phyloP scores from a whole-genome alignment of 805 yeast species.

The Kregervanrija delftensis region DNA sequence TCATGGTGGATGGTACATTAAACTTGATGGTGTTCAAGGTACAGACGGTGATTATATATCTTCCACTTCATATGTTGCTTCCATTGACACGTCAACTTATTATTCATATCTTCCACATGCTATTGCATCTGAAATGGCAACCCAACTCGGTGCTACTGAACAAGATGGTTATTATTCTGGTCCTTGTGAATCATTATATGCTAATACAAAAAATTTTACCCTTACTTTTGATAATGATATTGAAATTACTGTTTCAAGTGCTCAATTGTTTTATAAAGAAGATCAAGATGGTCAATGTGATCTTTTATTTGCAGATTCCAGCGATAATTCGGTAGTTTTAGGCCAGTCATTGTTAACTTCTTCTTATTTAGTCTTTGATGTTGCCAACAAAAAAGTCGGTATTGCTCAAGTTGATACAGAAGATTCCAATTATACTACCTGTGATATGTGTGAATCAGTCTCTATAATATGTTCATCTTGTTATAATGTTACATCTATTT shows the following conservation, averaged over 20 bases:
- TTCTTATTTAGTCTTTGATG: constrained; percentile 59
- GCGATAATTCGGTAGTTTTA: constrained; percentile 30
- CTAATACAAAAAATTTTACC: constrained; percentile 3
- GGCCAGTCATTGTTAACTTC: constrained; percentile 64
- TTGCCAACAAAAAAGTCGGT: constrained; percentile 50
- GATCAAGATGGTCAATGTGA: constrained; percentile 16
- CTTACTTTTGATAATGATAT: constrained; percentile 15
- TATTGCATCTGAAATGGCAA: constrained; percentile 13
- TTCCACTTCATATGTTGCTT: constrained; percentile 23
- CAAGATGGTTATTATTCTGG: constrained; percentile 11
- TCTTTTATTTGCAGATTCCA: constrained; percentile 11
- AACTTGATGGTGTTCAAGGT: constrained; percentile 11
- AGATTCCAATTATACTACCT: constrained; percentile 11
- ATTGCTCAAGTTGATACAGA: constrained; percentile 40
- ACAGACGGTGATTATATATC: constrained; percentile 8
- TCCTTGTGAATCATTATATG: too few species aligned
- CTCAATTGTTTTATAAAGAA: constrained; percentile 14
- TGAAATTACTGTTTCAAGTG: constrained; percentile 15
- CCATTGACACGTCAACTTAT: constrained; percentile 53
- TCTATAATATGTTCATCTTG: constrained; percentile 15
- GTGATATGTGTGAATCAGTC: constrained; percentile 10
- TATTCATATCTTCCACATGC: constrained; percentile 39
- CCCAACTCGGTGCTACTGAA: constrained; percentile 11
- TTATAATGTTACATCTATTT: constrained; percentile 4
- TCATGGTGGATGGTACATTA: constrained; percentile 13